A percentile compares a stretch with the other conserved stretches of the same genome.
Evolutionary conservation across 306 rosid species (phyloP).

Genomic region (Inga oerstediana): DNA sequence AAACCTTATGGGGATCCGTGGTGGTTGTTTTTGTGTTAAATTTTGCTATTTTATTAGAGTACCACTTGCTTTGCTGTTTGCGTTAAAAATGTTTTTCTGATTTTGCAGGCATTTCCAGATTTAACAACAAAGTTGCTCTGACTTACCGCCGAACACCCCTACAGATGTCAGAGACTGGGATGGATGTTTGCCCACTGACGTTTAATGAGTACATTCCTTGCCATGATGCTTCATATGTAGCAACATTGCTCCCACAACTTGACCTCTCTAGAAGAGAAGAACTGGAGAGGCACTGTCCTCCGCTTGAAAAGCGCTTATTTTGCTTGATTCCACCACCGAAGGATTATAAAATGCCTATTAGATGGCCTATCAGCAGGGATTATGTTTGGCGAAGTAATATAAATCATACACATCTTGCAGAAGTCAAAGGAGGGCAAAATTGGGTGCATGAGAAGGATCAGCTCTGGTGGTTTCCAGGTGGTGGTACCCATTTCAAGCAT

Average conservation of each 20-base stretch:
- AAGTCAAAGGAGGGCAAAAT: slow-evolving; percentile 97
- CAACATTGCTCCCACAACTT: slow-evolving; percentile 54
- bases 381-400: slow-evolving; percentile 95
- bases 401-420: slow-evolving; percentile 87
- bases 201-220: slow-evolving; percentile 87
- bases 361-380: slow-evolving; percentile 92
- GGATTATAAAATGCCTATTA: slow-evolving; percentile 82
- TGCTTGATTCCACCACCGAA: slow-evolving; percentile 89
- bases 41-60: slow-evolving; percentile 11
- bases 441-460: slow-evolving; percentile 88
- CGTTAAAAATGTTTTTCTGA: background rate
- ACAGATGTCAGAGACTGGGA: slow-evolving; percentile 66
- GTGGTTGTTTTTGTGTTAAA: background rate
- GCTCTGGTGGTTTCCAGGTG: slow-evolving; percentile 99
- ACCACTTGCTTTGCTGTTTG: slow-evolving; percentile 9
- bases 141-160: slow-evolving; percentile 60
- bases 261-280: slow-evolving; percentile 78
- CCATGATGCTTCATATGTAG: slow-evolving; percentile 68
- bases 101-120: slow-evolving; percentile 55
- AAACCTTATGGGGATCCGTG: background rate
- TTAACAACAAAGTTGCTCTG: slow-evolving; percentile 64
- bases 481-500: slow-evolving; percentile 97
- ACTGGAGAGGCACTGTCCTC: slow-evolving; percentile 92
- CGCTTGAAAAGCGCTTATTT: slow-evolving; percentile 71
- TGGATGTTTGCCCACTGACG: slow-evolving; percentile 80